Evolutionary conservation across 1,284 basidiomycete genomes (phyloP).

Genomic region (Pisolithus thermaeus): DNA sequence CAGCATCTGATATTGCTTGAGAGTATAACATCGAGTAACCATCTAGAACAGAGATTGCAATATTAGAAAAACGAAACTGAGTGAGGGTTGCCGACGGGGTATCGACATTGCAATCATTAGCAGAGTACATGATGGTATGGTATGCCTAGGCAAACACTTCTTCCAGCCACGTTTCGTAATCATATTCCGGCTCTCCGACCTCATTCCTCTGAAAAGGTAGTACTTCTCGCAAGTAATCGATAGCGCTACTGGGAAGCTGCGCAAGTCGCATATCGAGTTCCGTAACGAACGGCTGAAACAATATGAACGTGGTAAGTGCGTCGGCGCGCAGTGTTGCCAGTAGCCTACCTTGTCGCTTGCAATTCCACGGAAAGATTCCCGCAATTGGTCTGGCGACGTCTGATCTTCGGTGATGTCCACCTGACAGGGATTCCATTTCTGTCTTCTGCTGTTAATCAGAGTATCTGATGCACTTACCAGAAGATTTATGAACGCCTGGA

Average conservation of each 20-base stretch:
- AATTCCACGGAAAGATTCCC: conserved; percentile 90
- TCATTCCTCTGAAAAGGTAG: conserved; percentile 56
- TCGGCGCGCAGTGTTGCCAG: not conserved
- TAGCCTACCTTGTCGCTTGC: conserved; percentile 79
- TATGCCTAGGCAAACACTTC: conserved; percentile 57
- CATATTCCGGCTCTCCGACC: conserved; percentile 61
- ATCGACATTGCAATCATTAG: not conserved
- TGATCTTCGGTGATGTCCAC: conserved; percentile 96
- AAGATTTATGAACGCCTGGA: conserved; percentile 93
- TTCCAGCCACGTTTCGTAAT: conserved; percentile 76
- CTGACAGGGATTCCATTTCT: conserved; percentile 33
- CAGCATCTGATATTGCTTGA: too few relatives aligned
- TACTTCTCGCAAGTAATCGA: conserved; percentile 78
- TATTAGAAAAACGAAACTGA: too few relatives aligned
- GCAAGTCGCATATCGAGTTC: conserved; percentile 89
- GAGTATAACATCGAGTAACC: too few relatives aligned
- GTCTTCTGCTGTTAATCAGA: conserved; percentile 3
- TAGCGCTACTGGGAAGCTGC: conserved; percentile 71
- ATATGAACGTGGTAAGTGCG: conserved; percentile 6
- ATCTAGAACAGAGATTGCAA: not conserved
- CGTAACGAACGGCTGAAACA: conserved; percentile 79
- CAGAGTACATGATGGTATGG: not conserved
- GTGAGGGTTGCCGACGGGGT: too few relatives aligned
- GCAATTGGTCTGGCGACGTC: conserved; percentile 86
- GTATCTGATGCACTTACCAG: conserved; percentile 48